These are phyloP conservation scores for Verbascum thapsus DNA, from an alignment of 257 asterid genomes.

Conservation along the genomic window DNA sequence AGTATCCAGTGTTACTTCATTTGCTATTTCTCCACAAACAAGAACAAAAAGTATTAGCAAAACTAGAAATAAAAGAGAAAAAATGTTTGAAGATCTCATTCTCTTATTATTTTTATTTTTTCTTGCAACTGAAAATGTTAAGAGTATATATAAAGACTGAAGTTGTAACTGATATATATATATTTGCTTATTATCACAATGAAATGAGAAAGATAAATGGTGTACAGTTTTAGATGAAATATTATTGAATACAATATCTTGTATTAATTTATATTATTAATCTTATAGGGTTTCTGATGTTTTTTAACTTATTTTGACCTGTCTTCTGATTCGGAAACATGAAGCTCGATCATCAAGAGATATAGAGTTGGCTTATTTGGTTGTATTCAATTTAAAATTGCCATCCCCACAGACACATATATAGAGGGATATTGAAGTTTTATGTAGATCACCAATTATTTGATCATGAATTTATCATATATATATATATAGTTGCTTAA, in stretches of 20 bases:
- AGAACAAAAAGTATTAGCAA: slow-evolving; percentile 23
- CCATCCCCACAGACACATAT: background rate
- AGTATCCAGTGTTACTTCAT: slow-evolving; percentile 25
- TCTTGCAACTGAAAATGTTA: background rate
- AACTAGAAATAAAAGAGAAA: slow-evolving; percentile 12
- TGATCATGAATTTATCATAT: background rate
- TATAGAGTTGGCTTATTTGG: slow-evolving; percentile 47
- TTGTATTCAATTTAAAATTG: slow-evolving; percentile 27
- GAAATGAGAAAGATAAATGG: background rate
- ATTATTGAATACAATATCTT: slow-evolving; percentile 23
- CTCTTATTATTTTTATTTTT: background rate
- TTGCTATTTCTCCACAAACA: slow-evolving; percentile 18
- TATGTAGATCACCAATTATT: background rate
- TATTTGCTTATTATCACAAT: slow-evolving; percentile 2
- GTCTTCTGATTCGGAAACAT: slow-evolving; percentile 53
- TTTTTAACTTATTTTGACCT: slow-evolving; percentile 38
- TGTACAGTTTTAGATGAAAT: background rate
- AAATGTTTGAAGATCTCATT: slow-evolving; percentile 30
- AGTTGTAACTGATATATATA: background rate
- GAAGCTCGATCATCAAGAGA: slow-evolving; percentile 51
- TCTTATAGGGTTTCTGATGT: slow-evolving; percentile 20
- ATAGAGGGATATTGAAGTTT: background rate
- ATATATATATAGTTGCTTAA: too few species aligned
- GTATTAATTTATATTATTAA: slow-evolving; percentile 16
- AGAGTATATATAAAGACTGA: background rate